A percentile compares a stretch with the other conserved stretches of the same genome.
Evolutionary conservation across 495 filamentous ascomycete species (phyloP).

Genomic region (Penicillium pulvis): DNA sequence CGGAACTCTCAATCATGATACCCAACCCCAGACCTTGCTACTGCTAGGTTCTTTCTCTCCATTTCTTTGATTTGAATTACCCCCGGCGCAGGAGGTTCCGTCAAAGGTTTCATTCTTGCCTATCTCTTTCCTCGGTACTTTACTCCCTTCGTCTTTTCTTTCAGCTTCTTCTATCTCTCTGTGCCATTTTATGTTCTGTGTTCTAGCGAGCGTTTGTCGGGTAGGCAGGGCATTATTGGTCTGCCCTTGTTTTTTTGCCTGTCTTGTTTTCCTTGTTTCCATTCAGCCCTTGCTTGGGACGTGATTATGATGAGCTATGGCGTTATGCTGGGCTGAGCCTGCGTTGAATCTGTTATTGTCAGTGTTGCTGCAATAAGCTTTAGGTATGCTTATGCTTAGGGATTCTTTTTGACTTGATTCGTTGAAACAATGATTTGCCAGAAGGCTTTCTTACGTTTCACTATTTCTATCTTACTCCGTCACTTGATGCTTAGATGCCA

Average conservation of each 20-base stretch:
- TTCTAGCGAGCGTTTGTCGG: slow-evolving; percentile 1
- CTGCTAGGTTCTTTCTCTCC: background rate
- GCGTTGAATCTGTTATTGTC: background rate
- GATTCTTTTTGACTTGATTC: background rate
- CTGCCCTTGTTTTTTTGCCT: slow-evolving; percentile 6
- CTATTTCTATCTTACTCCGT: background rate
- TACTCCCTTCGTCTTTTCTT: background rate
- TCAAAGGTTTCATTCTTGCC: background rate
- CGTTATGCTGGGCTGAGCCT: slow-evolving; percentile 16
- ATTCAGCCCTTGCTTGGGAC: slow-evolving; percentile 9
- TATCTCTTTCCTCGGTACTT: background rate
- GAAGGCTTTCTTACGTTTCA: slow-evolving; percentile 1
- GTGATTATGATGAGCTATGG: slow-evolving; percentile 21
- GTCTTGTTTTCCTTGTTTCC: slow-evolving; percentile 2
- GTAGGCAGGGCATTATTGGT: background rate
- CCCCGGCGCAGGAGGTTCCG: background rate
- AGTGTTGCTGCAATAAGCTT: background rate
- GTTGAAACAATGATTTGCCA: slow-evolving; percentile 5
- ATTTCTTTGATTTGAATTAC: background rate
- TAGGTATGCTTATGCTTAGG: background rate
- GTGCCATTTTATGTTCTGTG: background rate
- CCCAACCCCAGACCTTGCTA: background rate
- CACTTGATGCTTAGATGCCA: background rate
- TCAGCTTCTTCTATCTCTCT: background rate
- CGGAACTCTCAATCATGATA: background rate